phyloP scores from a whole-genome alignment of 495 filamentous ascomycete genomes.

The Articulospora tetracladia region DNA sequence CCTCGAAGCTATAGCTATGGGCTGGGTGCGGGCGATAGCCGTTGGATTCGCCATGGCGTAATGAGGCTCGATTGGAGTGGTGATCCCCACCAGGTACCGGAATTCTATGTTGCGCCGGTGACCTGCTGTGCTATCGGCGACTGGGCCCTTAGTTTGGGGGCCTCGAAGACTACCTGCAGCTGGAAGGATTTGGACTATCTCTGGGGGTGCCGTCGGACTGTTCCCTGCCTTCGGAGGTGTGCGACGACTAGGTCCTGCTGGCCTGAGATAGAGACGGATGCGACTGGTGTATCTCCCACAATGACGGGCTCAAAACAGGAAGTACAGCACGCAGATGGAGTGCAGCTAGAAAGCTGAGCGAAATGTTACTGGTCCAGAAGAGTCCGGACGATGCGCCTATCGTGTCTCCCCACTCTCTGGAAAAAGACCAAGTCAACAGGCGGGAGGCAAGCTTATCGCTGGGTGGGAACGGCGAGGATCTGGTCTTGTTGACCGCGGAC shows the following conservation, averaged over 20 bases:
- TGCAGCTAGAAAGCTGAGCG: conserved; percentile 1
- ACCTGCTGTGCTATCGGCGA: conserved; percentile 15
- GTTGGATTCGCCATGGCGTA: conserved; percentile 45
- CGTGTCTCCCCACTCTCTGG: conserved; percentile 23
- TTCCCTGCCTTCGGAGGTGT: conserved; percentile 25
- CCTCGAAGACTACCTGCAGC: conserved; percentile 9
- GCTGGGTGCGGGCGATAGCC: conserved; percentile 47
- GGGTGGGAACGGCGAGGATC: conserved; percentile 9
- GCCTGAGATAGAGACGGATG: neutral
- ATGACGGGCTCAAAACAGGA: conserved; percentile 7
- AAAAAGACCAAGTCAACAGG: conserved; percentile 5
- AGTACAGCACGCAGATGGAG: conserved; percentile 13
- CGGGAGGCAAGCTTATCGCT: conserved; percentile 17
- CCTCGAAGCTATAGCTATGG: conserved; percentile 55
- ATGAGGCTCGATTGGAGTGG: conserved; percentile 22
- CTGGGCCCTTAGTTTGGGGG: conserved; percentile 17
- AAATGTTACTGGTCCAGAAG: conserved; percentile 18
- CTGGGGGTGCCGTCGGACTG: neutral
- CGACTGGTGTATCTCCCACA: neutral
- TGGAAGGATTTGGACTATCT: conserved; percentile 17
- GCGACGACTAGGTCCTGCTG: conserved; percentile 14
- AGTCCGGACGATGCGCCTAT: conserved; percentile 19
- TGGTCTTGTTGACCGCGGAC: neutral
- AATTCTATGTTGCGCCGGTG: conserved; percentile 25
- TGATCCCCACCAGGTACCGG: conserved; percentile 21